Conservation (phyloP, 768 basidiomycete genomes). For the Tulasnella sp. region DNA sequence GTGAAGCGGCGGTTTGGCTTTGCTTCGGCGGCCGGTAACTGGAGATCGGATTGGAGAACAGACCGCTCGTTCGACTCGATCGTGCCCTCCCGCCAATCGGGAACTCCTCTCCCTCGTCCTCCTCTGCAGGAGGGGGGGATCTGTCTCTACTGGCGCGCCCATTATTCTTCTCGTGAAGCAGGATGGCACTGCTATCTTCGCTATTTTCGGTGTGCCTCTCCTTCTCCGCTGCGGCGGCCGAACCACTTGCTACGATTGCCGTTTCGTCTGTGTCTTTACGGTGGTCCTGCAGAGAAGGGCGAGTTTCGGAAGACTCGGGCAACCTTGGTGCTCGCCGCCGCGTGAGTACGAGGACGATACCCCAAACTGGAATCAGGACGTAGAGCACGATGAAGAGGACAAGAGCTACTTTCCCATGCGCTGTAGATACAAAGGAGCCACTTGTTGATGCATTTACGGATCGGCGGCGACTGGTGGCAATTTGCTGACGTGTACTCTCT, state of each 20-base stretch:
- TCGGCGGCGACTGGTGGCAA: constrained; percentile 24
- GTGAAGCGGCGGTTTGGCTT: neutral
- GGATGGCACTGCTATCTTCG: too few relatives aligned
- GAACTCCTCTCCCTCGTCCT: neutral
- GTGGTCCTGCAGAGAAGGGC: neutral
- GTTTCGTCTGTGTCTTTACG: constrained; percentile 10
- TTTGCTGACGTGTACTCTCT: constrained; percentile 32
- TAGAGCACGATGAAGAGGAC: constrained; percentile 56
- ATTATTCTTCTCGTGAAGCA: neutral
- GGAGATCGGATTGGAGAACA: neutral
- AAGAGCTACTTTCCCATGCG: constrained; percentile 55
- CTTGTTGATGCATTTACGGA: constrained; percentile 25
- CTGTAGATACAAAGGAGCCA: constrained; percentile 38
- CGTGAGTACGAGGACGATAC: neutral
- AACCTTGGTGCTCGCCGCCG: neutral
- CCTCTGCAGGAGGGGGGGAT: neutral
- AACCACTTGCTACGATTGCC: neutral
- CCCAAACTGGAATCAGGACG: constrained; percentile 18
- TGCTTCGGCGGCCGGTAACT: neutral
- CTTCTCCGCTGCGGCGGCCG: neutral
- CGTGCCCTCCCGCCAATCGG: neutral
- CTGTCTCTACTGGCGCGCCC: neutral
- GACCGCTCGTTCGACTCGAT: neutral
- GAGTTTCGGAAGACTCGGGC: neutral
- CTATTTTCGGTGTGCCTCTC: neutral